Conservation (phyloP, 75 land plant species). For the Cryptomeria japonica region DNA sequence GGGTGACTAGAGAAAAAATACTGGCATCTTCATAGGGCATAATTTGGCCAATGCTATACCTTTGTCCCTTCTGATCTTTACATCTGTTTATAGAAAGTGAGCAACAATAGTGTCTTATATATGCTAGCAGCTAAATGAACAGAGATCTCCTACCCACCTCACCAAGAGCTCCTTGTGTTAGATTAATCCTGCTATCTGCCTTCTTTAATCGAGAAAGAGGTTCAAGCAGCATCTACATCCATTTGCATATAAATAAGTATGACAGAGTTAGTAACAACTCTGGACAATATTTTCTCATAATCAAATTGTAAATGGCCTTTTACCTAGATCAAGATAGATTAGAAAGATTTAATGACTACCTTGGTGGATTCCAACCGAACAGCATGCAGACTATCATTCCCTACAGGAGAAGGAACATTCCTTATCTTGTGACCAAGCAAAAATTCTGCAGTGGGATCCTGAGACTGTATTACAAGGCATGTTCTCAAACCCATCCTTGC, state of each 20-base stretch:
- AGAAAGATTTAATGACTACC: slow-evolving; percentile 18
- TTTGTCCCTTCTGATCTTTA: not conserved
- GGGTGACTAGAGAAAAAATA: not conserved
- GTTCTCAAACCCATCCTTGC: slow-evolving; percentile 75
- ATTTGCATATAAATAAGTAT: slow-evolving; percentile 5
- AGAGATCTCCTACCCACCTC: slow-evolving; percentile 60
- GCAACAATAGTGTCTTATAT: not conserved
- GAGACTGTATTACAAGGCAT: slow-evolving; percentile 82
- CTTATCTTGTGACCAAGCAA: slow-evolving; percentile 74
- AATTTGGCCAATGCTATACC: not conserved
- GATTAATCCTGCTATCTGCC: slow-evolving; percentile 81
- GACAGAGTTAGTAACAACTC: slow-evolving; percentile 6
- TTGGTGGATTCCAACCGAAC: slow-evolving; percentile 83
- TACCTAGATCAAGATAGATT: not conserved
- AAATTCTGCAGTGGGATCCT: slow-evolving; percentile 80
- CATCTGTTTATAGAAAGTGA: slow-evolving; percentile 5
- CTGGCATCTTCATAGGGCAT: not conserved
- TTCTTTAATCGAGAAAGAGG: slow-evolving; percentile 73
- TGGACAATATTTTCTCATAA: not conserved
- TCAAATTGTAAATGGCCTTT: not conserved
- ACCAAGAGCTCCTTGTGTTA: slow-evolving; percentile 92
- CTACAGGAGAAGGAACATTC: slow-evolving; percentile 36
- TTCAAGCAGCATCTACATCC: slow-evolving; percentile 77
- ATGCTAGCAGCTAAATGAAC: not conserved
- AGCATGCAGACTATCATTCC: slow-evolving; percentile 56